Evolutionary conservation across 805 yeast genomes (phyloP), one percentile per base, ranked within the genome.

Genomic region (Clavispora carvajalis): DNA sequence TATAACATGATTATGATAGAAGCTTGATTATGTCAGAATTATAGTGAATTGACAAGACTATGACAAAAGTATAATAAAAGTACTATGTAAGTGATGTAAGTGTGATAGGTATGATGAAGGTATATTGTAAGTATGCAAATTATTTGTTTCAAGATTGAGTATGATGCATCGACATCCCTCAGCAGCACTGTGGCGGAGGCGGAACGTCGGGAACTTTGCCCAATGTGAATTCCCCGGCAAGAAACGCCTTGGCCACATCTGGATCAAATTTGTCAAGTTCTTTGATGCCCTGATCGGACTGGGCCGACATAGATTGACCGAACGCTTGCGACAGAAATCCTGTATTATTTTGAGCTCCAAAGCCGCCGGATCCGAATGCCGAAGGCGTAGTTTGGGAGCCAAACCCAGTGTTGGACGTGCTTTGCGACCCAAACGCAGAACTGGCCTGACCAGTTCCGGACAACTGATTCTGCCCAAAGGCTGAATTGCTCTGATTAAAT

Each of bases 121-220:
- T 7, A 19, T 6, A 5, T 13, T 5, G 10, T 7, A 33, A 13
- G 6, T 3, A 33, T 33, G 22, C 24, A 19, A 8, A 8, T 17
- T 12, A 18, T 17, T 22, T 19, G 17, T 17, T 15, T 16, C 11
- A 19, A 7, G 19, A 22, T 8, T 22, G 23, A 5, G n/a, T n/a
- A n/a, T n/a, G n/a, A n/a, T n/a, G n/a, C n/a, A n/a, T n/a, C n/a
- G n/a, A n/a, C n/a, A n/a, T 8, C 23, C 4, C 8, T 41, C 16
- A 49, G 38, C 53, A 49, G 12, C 47, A 34, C 22, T 39, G 67
- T 8, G 69, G 30, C 1, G 93, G 89, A 5, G 95, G 93, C 3
- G 88, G 79, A 5, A 77, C 51, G 43, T 83, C 91, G 0, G 95
- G 95, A 2, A 85, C 77, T 19, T 62, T 59, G 0, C 90, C 91